These are phyloP conservation scores for Chlorella sp. DNA, from an alignment of 139 green algal genomes.

Conservation along the genomic window DNA sequence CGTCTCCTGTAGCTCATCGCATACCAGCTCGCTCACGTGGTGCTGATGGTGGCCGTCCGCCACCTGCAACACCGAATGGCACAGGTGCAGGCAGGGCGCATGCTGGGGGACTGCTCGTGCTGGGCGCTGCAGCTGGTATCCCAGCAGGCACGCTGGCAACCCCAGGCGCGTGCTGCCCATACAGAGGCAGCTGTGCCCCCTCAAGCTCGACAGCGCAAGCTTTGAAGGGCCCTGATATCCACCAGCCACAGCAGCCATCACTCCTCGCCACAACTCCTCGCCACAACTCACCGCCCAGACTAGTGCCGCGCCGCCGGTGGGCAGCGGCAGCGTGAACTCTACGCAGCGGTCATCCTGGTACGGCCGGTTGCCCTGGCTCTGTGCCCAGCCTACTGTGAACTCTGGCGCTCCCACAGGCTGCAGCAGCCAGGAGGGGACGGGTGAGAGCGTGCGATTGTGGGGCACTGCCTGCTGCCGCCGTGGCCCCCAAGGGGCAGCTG, in stretches of 20 bases:
- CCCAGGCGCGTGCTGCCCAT: too few relatives aligned
- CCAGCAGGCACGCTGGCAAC: neutral
- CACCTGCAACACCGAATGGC: conserved; percentile 1
- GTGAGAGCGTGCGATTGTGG: neutral
- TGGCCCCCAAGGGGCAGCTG: too few relatives aligned
- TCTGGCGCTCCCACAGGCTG: neutral
- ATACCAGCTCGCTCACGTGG: conserved; percentile 38
- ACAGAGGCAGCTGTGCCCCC: too few relatives aligned
- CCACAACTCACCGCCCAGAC: conserved; percentile 35
- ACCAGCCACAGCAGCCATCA: too few relatives aligned
- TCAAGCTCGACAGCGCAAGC: too few relatives aligned
- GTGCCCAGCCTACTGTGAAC: conserved; percentile 19
- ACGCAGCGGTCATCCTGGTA: conserved; percentile 32
- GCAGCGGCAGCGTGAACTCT: conserved; percentile 26
- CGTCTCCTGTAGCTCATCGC: neutral
- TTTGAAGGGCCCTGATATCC: too few relatives aligned
- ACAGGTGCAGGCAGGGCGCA: too few relatives aligned
- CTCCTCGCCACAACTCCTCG: too few relatives aligned
- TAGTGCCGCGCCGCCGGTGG: neutral
- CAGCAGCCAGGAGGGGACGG: neutral
- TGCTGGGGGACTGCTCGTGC: neutral
- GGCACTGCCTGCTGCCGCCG: too few relatives aligned
- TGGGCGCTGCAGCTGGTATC: too few relatives aligned
- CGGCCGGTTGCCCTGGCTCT: conserved; percentile 27
- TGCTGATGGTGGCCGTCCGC: conserved; percentile 48